Evolutionary conservation across 2,329 filamentous ascomycete species (phyloP).

Genomic region (Beauveria brongniartii): DNA sequence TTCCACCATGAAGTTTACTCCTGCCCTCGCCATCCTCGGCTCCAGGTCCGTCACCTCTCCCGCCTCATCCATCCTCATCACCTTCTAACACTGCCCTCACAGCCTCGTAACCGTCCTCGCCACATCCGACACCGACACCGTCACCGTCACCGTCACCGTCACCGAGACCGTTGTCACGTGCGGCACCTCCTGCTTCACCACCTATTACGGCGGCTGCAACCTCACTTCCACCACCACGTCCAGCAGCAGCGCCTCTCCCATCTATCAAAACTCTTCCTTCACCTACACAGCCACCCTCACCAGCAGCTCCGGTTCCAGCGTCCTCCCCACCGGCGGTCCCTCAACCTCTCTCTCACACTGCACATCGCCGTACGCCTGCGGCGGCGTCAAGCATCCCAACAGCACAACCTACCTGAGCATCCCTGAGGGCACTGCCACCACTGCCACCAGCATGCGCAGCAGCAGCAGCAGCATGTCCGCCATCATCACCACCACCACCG

Average conservation of each 20-base stretch:
- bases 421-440: background rate
- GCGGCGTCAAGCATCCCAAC: background rate
- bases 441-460: background rate
- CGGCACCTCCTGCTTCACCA: background rate
- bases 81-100: constrained; percentile 13
- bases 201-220: constrained; percentile 9
- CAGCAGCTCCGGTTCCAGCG: background rate
- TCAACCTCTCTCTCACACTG: background rate
- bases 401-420: background rate
- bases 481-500: background rate
- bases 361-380: constrained; percentile 11
- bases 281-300: background rate
- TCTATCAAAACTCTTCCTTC: background rate
- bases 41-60: background rate
- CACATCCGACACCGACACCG: constrained; percentile 19
- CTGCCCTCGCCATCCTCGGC: background rate
- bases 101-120: constrained; percentile 17
- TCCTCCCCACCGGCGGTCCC: background rate
- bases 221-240: background rate
- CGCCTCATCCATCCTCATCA: background rate
- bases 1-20: constrained; percentile 2
- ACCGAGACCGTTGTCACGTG: constrained; percentile 17
- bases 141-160: constrained; percentile 26
- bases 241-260: background rate
- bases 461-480: background rate